phyloP scores from a whole-genome alignment of 148 eudicot genomes.

The Gaultheria prostrata region DNA sequence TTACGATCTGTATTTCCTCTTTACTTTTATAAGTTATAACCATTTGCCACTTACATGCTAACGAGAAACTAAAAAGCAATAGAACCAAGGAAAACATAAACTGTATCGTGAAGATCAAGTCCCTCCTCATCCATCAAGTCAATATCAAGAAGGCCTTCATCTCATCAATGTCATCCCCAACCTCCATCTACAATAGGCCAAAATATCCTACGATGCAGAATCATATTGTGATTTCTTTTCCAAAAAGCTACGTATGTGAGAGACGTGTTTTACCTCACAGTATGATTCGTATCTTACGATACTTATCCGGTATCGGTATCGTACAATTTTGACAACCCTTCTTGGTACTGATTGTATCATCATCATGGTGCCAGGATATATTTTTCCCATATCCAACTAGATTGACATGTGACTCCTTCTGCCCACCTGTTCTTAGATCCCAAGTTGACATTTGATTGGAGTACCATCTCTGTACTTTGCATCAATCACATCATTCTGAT shows the following conservation, averaged over 20 bases:
- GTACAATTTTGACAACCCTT: background rate
- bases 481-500: background rate
- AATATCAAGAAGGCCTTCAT: background rate
- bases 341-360: background rate
- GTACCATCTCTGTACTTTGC: background rate
- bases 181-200: background rate
- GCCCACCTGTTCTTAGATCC: background rate
- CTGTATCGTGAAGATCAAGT: background rate
- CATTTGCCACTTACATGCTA: background rate
- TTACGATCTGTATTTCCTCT: background rate
- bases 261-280: background rate
- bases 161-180: background rate
- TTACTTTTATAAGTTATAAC: background rate
- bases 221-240: too few relatives aligned
- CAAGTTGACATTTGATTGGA: background rate
- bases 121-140: background rate
- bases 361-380: background rate
- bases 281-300: background rate
- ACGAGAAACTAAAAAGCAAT: background rate
- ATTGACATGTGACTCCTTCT: background rate
- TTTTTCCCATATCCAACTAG: background rate
- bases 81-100: background rate
- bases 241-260: too few relatives aligned
- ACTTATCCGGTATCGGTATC: too few relatives aligned
- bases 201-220: background rate